These are phyloP conservation scores for Adansonia gregorii DNA, from an alignment of 441 rosid genomes.

Conservation along the genomic window DNA sequence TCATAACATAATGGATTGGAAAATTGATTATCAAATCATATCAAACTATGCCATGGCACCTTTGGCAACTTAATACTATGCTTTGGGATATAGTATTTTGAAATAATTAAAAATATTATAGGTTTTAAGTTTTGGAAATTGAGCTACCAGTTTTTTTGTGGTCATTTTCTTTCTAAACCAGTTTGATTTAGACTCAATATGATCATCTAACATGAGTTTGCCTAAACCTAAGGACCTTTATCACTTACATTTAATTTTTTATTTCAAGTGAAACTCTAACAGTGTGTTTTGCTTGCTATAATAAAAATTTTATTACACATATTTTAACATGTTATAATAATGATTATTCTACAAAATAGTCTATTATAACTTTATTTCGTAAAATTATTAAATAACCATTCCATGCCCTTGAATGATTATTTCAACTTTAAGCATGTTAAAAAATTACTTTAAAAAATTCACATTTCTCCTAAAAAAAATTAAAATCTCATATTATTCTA, in stretches of 20 bases:
- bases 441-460: too few species aligned
- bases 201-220: background rate
- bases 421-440: too few species aligned
- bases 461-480: too few species aligned
- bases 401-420: too few species aligned
- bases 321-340: too few species aligned
- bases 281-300: too few species aligned
- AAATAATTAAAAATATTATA: background rate
- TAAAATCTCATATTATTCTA: too few species aligned
- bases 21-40: background rate
- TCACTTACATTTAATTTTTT: background rate
- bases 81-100: background rate
- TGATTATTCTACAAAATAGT: too few species aligned
- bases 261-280: constrained; percentile 7
- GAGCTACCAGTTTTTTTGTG: background rate
- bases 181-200: background rate
- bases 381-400: too few species aligned
- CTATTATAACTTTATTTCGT: too few species aligned
- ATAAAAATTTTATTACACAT: too few species aligned
- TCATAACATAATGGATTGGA: too few species aligned
- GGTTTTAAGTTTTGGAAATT: background rate
- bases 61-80: background rate
- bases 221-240: background rate
- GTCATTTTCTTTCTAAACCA: background rate
- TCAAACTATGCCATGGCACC: background rate